Conservation (phyloP, 768 basidiomycete species). For the Mycena vitilis region DNA sequence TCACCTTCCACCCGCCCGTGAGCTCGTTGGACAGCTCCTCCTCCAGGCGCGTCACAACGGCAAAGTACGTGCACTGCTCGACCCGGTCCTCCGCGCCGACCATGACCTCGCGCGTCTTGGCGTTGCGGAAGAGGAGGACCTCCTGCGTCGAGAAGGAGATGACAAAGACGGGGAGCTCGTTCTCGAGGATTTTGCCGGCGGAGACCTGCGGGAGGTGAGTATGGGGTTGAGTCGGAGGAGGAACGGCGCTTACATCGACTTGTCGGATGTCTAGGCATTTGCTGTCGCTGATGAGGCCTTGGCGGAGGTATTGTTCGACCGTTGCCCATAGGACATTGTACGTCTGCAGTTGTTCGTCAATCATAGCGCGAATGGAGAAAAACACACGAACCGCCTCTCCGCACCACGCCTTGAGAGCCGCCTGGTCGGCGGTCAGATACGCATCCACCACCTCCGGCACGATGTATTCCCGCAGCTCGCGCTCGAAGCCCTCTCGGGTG, state of each 20-base stretch:
- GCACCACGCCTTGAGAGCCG: conserved; percentile 90
- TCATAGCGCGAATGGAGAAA: not conserved
- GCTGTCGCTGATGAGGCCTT: conserved; percentile 92
- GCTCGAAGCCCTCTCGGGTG: conserved; percentile 86
- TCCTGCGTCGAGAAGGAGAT: conserved; percentile 96
- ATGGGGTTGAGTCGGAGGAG: not conserved
- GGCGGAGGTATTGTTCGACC: conserved; percentile 92
- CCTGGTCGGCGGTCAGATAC: conserved; percentile 90
- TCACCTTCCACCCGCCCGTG: conserved; percentile 97
- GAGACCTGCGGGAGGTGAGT: conserved; percentile 64
- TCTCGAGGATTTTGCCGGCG: conserved; percentile 90
- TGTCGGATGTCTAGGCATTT: conserved; percentile 97
- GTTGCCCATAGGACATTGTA: conserved; percentile 99
- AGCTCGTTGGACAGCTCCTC: conserved; percentile 92
- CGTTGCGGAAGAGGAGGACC: conserved; percentile 90
- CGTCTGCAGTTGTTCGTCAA: conserved; percentile 61
- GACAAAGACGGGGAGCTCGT: conserved; percentile 90
- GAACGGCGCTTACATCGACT: conserved; percentile 80
- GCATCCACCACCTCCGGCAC: conserved; percentile 98
- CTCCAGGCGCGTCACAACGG: conserved; percentile 88
- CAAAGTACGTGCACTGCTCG: conserved; percentile 93
- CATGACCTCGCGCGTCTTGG: conserved; percentile 85
- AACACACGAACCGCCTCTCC: conserved; percentile 85
- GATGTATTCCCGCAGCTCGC: conserved; percentile 95
- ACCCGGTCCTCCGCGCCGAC: conserved; percentile 92